Conservation (phyloP, 2,329 filamentous ascomycete genomes). For the Chaetothyriales sp. region DNA sequence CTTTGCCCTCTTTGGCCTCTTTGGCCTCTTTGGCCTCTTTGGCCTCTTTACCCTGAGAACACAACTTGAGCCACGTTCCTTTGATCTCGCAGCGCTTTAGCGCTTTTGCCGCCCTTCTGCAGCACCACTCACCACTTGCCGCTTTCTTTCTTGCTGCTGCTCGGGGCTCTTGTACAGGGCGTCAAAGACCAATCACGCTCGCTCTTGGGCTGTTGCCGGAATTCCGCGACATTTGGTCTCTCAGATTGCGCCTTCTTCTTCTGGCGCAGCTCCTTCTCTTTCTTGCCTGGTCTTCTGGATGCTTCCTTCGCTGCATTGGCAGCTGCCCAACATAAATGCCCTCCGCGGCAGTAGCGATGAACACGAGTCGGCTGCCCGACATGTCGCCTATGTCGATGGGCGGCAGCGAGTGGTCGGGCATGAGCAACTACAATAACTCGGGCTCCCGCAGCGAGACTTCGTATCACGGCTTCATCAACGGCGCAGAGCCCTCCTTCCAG, state of each 20-base stretch:
- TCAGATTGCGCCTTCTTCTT: too few species aligned
- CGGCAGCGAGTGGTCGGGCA: slow-evolving; percentile 68
- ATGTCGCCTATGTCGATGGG: slow-evolving; percentile 70
- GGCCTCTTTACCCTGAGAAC: neutral
- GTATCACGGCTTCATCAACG: slow-evolving; percentile 28
- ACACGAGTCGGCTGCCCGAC: slow-evolving; percentile 28
- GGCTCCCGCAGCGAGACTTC: slow-evolving; percentile 28
- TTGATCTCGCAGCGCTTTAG: neutral
- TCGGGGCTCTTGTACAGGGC: neutral
- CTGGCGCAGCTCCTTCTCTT: neutral
- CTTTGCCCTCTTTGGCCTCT: too few species aligned
- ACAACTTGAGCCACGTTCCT: neutral
- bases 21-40: too few species aligned
- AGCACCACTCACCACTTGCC: neutral
- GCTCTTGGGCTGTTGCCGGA: neutral
- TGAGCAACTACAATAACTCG: slow-evolving; percentile 49
- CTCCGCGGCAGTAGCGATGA: neutral
- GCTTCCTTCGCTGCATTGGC: neutral
- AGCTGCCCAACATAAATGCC: neutral
- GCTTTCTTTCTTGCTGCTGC: neutral
- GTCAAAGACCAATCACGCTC: neutral
- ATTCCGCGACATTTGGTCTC: neutral
- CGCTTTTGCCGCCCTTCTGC: neutral
- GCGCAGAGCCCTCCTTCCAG: slow-evolving; percentile 8
- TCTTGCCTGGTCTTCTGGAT: neutral